Evolutionary conservation across 2,329 filamentous ascomycete genomes (phyloP).

Genomic region (Diaporthe ampelina): DNA sequence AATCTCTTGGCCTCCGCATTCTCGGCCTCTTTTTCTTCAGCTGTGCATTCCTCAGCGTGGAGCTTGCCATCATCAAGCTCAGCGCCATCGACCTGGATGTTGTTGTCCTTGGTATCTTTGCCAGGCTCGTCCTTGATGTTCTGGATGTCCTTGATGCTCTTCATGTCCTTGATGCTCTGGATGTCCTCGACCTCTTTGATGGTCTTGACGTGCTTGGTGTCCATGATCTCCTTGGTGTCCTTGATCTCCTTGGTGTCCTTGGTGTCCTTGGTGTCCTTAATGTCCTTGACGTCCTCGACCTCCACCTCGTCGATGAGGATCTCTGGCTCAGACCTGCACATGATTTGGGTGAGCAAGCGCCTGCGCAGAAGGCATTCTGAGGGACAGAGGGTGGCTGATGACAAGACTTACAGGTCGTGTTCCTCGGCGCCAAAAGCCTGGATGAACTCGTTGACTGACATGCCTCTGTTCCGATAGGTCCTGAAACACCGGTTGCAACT

Average conservation of each 20-base stretch:
- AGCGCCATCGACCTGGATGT: no score
- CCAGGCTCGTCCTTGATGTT: not conserved
- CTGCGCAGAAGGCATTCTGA: not conserved
- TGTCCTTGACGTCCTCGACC: not conserved
- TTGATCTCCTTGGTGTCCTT: not conserved
- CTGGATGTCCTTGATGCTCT: not conserved
- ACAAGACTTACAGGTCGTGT: not conserved
- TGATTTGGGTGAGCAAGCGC: not conserved
- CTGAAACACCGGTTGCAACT: not conserved
- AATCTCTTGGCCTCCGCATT: not conserved
- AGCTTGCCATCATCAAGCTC: no score
- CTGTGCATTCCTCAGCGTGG: no score
- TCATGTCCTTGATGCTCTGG: no score
- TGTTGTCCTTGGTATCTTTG: not conserved
- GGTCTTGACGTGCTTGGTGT: no score
- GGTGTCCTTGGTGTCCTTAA: no score
- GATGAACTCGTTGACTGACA: not conserved
- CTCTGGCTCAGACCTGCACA: not conserved
- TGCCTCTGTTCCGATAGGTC: not conserved
- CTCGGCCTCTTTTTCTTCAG: no score
- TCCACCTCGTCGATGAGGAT: not conserved
- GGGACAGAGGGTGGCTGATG: accelerated
- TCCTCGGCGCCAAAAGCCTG: not conserved
- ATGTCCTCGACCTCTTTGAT: no score
- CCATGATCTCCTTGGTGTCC: no score